Conservation (phyloP, 768 basidiomycete genomes). For the Collybia mongolica region DNA sequence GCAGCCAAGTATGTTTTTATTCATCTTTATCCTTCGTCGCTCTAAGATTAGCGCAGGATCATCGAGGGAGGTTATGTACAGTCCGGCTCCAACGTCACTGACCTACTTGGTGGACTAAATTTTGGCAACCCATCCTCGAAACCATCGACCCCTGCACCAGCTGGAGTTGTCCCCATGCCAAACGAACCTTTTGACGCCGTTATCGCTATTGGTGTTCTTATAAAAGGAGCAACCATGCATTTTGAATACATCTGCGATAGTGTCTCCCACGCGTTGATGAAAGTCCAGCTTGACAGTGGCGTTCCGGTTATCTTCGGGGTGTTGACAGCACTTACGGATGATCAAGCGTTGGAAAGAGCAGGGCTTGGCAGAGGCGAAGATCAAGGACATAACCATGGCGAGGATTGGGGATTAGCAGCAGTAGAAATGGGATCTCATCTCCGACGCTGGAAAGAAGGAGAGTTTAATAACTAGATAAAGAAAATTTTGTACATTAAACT, state of each 20-base stretch:
- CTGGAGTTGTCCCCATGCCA: conserved; percentile 30
- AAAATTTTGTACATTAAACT: conserved; percentile 4
- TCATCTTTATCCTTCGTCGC: conserved; percentile 3
- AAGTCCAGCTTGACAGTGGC: conserved; percentile 89
- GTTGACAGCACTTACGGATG: conserved; percentile 86
- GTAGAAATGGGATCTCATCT: conserved; percentile 85
- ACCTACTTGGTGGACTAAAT: conserved; percentile 70
- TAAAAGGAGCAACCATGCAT: conserved; percentile 98
- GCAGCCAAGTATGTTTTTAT: conserved; percentile 66
- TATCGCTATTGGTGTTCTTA: conserved; percentile 96
- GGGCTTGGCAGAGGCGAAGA: conserved; percentile 70
- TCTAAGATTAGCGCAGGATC: conserved; percentile 49
- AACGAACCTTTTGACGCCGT: conserved; percentile 88
- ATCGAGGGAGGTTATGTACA: conserved; percentile 87
- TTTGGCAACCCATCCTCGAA: conserved; percentile 45
- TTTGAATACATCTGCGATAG: conserved; percentile 98
- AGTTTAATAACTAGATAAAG: conserved; percentile 39
- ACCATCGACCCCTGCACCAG: conserved; percentile 51
- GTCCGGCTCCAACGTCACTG: conserved; percentile 72
- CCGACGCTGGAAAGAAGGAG: conserved; percentile 69
- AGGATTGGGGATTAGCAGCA: conserved; percentile 96
- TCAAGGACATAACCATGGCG: conserved; percentile 95
- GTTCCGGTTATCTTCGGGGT: conserved; percentile 97
- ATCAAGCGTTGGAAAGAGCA: conserved; percentile 94
- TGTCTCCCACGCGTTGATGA: conserved; percentile 93